Conservation (phyloP, 805 yeast genomes). For the Starmerella apis region DNA sequence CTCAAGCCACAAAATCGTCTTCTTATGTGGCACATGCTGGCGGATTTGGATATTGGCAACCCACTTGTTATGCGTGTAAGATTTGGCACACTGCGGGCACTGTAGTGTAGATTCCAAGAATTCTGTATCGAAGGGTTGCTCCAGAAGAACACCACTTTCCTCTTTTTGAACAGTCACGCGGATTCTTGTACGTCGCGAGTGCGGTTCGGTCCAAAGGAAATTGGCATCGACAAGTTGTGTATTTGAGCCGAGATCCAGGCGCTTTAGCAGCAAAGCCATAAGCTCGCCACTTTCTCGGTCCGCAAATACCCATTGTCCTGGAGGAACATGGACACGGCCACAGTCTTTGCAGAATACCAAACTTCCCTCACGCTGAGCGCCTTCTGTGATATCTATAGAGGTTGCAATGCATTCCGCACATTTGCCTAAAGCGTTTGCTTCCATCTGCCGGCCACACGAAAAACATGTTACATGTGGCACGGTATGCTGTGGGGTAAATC, state of each 20-base stretch:
- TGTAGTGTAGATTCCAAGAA: conserved; percentile 90
- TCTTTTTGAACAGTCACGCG: conserved; percentile 94
- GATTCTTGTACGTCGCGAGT: conserved; percentile 84
- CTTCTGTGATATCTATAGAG: conserved; percentile 83
- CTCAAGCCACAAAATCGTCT: conserved; percentile 91
- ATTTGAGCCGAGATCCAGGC: conserved; percentile 66
- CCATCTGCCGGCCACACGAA: conserved; percentile 94
- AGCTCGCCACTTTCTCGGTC: conserved; percentile 82
- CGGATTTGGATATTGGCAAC: conserved; percentile 95
- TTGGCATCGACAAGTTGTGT: conserved; percentile 87
- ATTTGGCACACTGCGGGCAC: conserved; percentile 97
- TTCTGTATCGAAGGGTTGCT: conserved; percentile 90
- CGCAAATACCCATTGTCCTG: conserved; percentile 81
- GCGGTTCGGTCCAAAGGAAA: conserved; percentile 98
- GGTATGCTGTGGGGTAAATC: conserved; percentile 32
- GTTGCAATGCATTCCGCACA: conserved; percentile 90
- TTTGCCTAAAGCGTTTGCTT: conserved; percentile 87
- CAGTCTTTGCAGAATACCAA: conserved; percentile 92
- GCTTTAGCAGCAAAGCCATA: conserved; percentile 73
- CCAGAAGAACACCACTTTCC: conserved; percentile 82
- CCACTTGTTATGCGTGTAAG: conserved; percentile 96
- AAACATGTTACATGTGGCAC: conserved; percentile 84
- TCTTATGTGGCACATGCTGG: conserved; percentile 93
- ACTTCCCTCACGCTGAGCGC: conserved; percentile 72
- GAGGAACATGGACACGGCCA: conserved; percentile 86